These are phyloP conservation scores for Pythium sp. DNA, from an alignment of 352 stramenopile species.

Conservation along the genomic window DNA sequence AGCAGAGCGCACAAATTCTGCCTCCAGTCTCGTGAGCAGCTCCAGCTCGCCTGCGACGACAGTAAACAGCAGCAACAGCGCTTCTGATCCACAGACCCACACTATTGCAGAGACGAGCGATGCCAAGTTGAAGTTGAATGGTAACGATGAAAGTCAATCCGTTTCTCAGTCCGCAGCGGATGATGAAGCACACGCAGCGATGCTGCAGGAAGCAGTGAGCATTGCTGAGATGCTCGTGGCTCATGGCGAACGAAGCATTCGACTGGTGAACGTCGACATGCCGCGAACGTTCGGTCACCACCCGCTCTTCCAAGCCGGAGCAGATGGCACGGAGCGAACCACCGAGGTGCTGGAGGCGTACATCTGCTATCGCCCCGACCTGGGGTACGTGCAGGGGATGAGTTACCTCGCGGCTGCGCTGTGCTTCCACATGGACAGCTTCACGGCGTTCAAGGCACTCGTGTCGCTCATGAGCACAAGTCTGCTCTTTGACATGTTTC, in stretches of 20 bases:
- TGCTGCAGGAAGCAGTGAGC: conserved; percentile 66
- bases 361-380: conserved; percentile 81
- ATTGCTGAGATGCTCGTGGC: conserved; percentile 83
- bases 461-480: conserved; percentile 81
- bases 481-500: conserved; percentile 88
- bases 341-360: conserved; percentile 84
- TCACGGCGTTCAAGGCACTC: conserved; percentile 83
- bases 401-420: conserved; percentile 82
- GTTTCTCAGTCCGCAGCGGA: neutral
- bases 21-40: conserved; percentile 8
- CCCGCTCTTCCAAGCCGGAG: conserved; percentile 70
- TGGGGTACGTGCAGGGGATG: conserved; percentile 88
- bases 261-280: conserved; percentile 83
- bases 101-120: neutral
- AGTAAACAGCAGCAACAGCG: conserved; percentile 11
- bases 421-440: conserved; percentile 88
- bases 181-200: conserved; percentile 7
- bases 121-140: neutral
- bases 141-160: conserved; percentile 3
- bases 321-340: conserved; percentile 65
- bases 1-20: conserved; percentile 13
- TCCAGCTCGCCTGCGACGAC: conserved; percentile 17
- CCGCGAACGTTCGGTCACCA: conserved; percentile 83
- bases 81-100: neutral
- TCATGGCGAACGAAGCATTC: conserved; percentile 77